These are phyloP conservation scores for Hirschfeldia incana DNA, from an alignment of 345 rosid species.

Conservation along the genomic window DNA sequence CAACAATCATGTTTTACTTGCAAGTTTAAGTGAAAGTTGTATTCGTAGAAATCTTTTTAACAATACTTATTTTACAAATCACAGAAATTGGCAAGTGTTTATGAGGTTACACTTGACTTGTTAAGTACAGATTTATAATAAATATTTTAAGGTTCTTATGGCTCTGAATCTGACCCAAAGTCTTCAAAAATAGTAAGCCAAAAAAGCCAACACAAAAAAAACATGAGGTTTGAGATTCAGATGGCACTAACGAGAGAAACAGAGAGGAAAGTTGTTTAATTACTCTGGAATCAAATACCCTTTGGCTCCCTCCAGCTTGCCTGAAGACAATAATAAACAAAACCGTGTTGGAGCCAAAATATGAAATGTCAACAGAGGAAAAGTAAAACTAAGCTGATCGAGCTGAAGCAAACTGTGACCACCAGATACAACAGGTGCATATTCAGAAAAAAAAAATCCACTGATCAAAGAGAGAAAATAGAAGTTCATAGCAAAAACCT, in stretches of 20 bases:
- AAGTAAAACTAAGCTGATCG: too few species aligned
- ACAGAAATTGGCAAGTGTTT: not conserved
- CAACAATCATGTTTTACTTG: slow-evolving; percentile 6
- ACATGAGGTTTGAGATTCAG: not conserved
- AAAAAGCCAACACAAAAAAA: too few species aligned
- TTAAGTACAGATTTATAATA: not conserved
- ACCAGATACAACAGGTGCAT: too few species aligned
- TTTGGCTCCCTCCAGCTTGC: too few species aligned
- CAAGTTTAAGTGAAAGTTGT: slow-evolving; percentile 4
- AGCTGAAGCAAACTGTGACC: too few species aligned
- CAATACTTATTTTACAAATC: not conserved
- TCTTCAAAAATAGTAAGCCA: too few species aligned
- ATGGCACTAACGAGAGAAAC: not conserved
- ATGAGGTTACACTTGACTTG: not conserved
- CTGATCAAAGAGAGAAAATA: too few species aligned
- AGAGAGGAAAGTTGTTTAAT: not conserved
- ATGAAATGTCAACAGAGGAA: too few species aligned
- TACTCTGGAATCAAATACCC: not conserved
- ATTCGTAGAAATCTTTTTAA: not conserved
- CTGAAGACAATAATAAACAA: too few species aligned
- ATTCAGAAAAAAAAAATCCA: too few species aligned
- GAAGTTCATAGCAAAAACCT: too few species aligned
- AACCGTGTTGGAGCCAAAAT: too few species aligned
- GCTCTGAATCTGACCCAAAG: not conserved
- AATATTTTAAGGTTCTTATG: not conserved